Conservation (phyloP, 1,139 yeast genomes). For the Wickerhamomyces sp. region DNA sequence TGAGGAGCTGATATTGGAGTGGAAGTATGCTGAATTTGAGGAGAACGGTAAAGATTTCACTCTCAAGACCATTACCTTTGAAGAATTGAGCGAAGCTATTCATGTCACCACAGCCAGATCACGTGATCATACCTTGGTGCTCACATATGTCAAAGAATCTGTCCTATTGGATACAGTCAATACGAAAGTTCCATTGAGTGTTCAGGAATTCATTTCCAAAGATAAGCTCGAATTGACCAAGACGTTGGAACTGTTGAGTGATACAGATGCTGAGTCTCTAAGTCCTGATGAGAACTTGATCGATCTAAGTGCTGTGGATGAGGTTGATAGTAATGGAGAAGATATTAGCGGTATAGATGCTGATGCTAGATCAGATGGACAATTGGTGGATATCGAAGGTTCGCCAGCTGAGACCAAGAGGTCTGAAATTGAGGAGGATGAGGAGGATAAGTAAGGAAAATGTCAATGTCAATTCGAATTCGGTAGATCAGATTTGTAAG, state of each 20-base stretch:
- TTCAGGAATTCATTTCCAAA: conserved; percentile 12
- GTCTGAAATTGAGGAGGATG: too few species aligned
- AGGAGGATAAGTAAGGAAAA: too few species aligned
- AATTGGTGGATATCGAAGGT: too few species aligned
- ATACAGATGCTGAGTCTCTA: neutral
- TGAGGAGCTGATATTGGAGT: conserved; percentile 5
- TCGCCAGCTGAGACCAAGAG: too few species aligned
- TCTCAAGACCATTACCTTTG: conserved; percentile 18
- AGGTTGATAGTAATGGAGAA: neutral
- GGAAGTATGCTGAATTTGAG: conserved; percentile 22
- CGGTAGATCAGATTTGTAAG: too few species aligned
- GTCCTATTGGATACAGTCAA: conserved; percentile 13
- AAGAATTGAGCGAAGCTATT: conserved; percentile 20
- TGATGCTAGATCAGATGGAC: neutral
- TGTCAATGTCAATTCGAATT: too few species aligned
- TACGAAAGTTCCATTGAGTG: conserved; percentile 11
- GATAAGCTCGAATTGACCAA: conserved; percentile 16
- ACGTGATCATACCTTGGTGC: conserved; percentile 24
- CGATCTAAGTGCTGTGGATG: conserved; percentile 28
- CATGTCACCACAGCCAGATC: conserved; percentile 16
- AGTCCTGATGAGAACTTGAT: conserved; percentile 21
- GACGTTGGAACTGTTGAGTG: conserved; percentile 11
- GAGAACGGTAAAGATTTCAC: conserved; percentile 23
- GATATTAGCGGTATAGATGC: neutral
- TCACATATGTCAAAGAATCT: conserved; percentile 27